Percentiles rank a stretch among this genome's conserved stretches.
These are phyloP conservation scores for Calonectria hongkongensis DNA, from an alignment of 2,329 filamentous ascomycete species.

Conservation along the genomic window DNA sequence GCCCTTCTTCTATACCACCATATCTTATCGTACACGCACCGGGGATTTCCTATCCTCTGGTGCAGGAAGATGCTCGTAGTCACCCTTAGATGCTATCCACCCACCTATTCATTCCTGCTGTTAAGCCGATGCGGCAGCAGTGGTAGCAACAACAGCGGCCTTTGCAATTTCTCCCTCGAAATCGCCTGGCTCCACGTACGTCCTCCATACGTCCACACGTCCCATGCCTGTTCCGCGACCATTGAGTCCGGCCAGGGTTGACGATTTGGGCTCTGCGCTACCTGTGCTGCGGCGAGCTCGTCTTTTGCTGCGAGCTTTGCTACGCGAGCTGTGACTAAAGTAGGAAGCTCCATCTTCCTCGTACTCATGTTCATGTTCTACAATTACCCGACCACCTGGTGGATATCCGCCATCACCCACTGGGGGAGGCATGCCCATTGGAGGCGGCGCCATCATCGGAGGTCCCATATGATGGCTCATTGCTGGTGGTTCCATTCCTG, in stretches of 20 bases:
- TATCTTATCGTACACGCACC: slow-evolving; percentile 33
- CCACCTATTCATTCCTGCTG: slow-evolving; percentile 20
- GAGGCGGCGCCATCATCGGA: slow-evolving; percentile 53
- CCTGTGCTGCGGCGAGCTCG: slow-evolving; percentile 50
- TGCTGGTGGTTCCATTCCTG: slow-evolving; percentile 47
- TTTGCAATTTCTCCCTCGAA: slow-evolving; percentile 59
- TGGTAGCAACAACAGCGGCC: slow-evolving; percentile 34
- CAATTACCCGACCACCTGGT: slow-evolving; percentile 55
- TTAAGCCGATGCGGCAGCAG: slow-evolving; percentile 26
- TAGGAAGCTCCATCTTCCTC: slow-evolving; percentile 55
- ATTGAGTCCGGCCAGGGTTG: slow-evolving; percentile 68
- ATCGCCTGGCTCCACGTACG: slow-evolving; percentile 66
- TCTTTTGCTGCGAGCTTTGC: slow-evolving; percentile 49
- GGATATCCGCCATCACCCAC: slow-evolving; percentile 36
- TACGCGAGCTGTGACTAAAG: slow-evolving; percentile 54
- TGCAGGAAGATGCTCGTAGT: slow-evolving; percentile 7
- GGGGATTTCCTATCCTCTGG: background rate
- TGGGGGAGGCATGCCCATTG: slow-evolving; percentile 60
- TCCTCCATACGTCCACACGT: slow-evolving; percentile 69
- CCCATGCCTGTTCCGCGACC: slow-evolving; percentile 67
- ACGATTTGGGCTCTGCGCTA: slow-evolving; percentile 58
- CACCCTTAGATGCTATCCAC: slow-evolving; percentile 8
- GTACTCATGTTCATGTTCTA: slow-evolving; percentile 55
- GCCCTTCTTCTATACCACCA: slow-evolving; percentile 15
- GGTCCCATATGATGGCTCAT: slow-evolving; percentile 48